These are phyloP conservation scores for Sarocladium kiliense DNA, from an alignment of 2,329 filamentous ascomycete genomes.

Conservation along the genomic window DNA sequence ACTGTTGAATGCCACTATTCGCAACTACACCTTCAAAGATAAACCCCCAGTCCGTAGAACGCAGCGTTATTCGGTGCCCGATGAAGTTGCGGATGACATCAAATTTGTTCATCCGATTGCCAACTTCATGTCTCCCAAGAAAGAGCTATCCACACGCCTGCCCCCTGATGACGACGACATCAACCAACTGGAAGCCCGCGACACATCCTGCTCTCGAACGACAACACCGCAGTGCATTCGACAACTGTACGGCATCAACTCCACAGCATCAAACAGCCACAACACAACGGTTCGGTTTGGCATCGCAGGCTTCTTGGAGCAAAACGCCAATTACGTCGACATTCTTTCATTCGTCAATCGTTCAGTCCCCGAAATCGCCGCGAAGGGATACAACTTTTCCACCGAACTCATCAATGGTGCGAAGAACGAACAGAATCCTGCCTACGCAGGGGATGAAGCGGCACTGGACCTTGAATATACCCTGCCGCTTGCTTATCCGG, in stretches of 20 bases:
- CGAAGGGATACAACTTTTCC: slow-evolving; percentile 32
- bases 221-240: slow-evolving; percentile 36
- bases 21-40: slow-evolving; percentile 34
- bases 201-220: slow-evolving; percentile 23
- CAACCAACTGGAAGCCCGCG: slow-evolving; percentile 16
- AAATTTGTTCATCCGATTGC: slow-evolving; percentile 43
- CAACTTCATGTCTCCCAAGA: slow-evolving; percentile 42
- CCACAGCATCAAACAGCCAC: slow-evolving; percentile 19
- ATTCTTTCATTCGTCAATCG: slow-evolving; percentile 31
- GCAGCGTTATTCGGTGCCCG: slow-evolving; percentile 38
- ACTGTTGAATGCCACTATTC: slow-evolving; percentile 36
- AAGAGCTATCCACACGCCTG: slow-evolving; percentile 17
- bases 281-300: slow-evolving; percentile 34
- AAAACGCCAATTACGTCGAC: slow-evolving; percentile 41
- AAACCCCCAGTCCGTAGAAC: slow-evolving; percentile 36
- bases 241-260: slow-evolving; percentile 40
- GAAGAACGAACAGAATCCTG: slow-evolving; percentile 34
- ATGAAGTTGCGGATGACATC: slow-evolving; percentile 30
- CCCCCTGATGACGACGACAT: slow-evolving; percentile 11
- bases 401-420: slow-evolving; percentile 37
- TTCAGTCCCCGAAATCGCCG: slow-evolving; percentile 30
- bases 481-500: slow-evolving; percentile 38
- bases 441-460: slow-evolving; percentile 37
- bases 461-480: slow-evolving; percentile 45
- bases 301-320: slow-evolving; percentile 44